Evolutionary conservation across 345 rosid genomes (phyloP).

Genomic region (Bretschneidera sinensis): DNA sequence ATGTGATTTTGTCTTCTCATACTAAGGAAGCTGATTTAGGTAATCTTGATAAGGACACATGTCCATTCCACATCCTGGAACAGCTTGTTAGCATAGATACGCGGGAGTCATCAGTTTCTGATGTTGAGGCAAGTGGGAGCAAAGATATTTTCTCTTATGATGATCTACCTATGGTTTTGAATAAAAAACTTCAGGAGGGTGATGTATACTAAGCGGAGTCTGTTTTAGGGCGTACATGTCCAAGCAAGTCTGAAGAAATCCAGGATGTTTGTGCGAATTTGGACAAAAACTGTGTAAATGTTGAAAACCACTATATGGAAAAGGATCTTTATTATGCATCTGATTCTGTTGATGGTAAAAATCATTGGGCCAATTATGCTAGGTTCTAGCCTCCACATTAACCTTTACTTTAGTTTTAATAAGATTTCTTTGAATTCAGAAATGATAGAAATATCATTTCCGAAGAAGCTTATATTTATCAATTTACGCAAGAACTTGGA

Average conservation of each 20-base stretch:
- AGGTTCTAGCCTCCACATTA: too few relatives aligned
- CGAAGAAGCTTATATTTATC: too few relatives aligned
- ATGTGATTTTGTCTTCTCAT: slow-evolving; percentile 15
- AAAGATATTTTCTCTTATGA: slow-evolving; percentile 24
- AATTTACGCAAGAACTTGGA: too few relatives aligned
- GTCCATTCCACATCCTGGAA: slow-evolving; percentile 12
- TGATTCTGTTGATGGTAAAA: slow-evolving; percentile 40
- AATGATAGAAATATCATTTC: too few relatives aligned
- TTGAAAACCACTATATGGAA: slow-evolving; percentile 15
- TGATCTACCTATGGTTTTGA: slow-evolving; percentile 20
- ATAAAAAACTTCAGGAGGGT: slow-evolving; percentile 22
- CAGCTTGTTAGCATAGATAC: slow-evolving; percentile 8
- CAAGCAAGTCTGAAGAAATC: slow-evolving; percentile 18
- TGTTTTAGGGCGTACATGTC: slow-evolving; percentile 20
- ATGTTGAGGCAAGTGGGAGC: slow-evolving; percentile 22
- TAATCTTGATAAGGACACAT: slow-evolving; percentile 16
- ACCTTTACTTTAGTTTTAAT: too few relatives aligned
- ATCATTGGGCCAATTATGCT: slow-evolving; percentile 1
- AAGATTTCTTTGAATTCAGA: too few relatives aligned
- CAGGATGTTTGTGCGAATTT: slow-evolving; percentile 17
- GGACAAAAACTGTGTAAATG: slow-evolving; percentile 18
- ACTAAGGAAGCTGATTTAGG: slow-evolving; percentile 25
- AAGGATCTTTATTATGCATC: slow-evolving; percentile 18
- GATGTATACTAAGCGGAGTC: slow-evolving; percentile 24
- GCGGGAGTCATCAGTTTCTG: slow-evolving; percentile 17